phyloP scores from a whole-genome alignment of 2,329 filamentous ascomycete species.

The Fusarium tupiense region DNA sequence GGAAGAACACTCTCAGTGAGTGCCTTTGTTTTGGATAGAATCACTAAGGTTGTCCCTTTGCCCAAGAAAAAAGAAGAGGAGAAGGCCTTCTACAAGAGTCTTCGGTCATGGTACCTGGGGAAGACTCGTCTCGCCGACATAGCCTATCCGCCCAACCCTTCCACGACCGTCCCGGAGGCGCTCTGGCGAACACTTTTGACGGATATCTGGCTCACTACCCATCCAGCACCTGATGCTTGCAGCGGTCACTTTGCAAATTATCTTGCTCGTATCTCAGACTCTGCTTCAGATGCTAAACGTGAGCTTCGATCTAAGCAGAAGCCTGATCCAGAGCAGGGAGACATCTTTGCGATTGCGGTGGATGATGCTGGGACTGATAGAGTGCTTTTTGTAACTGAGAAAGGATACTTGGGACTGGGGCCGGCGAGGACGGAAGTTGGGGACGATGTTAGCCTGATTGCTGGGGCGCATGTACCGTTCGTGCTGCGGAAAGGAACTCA shows the following conservation, averaged over 20 bases:
- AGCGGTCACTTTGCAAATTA: conserved; percentile 4
- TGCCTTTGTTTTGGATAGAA: background rate
- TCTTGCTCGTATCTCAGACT: background rate
- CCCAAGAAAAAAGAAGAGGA: background rate
- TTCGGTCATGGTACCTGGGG: conserved; percentile 9
- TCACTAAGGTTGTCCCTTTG: background rate
- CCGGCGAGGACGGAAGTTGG: background rate
- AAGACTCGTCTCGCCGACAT: background rate
- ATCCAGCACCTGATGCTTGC: background rate
- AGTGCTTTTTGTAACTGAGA: background rate
- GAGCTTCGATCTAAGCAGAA: background rate
- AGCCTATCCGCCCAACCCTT: background rate
- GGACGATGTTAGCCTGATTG: background rate
- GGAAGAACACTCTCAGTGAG: background rate
- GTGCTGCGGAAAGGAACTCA: background rate
- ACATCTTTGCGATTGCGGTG: conserved; percentile 7
- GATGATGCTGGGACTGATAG: conserved; percentile 4
- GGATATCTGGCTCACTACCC: conserved; percentile 9
- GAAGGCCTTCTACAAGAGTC: background rate
- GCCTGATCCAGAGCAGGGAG: background rate
- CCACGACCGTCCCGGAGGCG: background rate
- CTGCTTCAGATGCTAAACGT: background rate
- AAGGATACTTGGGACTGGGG: background rate
- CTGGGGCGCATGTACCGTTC: conserved; percentile 1
- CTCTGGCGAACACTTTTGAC: background rate